phyloP scores from a whole-genome alignment of 441 rosid species.

The Melastoma candidum region DNA sequence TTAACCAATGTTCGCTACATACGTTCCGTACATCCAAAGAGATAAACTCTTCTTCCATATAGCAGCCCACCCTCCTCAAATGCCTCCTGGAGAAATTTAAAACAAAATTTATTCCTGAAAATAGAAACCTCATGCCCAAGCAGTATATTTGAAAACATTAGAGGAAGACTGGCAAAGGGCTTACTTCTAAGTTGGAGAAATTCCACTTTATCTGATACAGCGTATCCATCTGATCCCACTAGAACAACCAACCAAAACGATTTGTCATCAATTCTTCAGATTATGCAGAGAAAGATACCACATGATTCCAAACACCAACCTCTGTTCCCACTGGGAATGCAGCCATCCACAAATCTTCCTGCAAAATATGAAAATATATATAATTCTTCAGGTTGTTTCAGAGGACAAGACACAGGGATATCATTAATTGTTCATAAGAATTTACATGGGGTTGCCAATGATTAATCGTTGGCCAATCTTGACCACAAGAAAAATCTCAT shows the following conservation, averaged over 20 bases:
- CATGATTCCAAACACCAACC: constrained; percentile 34
- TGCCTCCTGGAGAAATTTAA: constrained; percentile 46
- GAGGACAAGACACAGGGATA: neutral
- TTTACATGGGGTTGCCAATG: no score
- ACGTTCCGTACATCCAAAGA: constrained; percentile 97
- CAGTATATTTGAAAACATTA: no score
- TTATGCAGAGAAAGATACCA: neutral
- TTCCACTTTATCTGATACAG: constrained; percentile 74
- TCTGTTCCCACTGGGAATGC: constrained; percentile 96
- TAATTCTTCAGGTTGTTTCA: neutral
- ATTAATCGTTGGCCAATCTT: no score
- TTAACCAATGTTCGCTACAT: constrained; percentile 21
- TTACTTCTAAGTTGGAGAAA: constrained; percentile 84
- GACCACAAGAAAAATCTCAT: no score
- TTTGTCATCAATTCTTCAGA: constrained; percentile 11
- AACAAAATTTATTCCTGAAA: constrained; percentile 5
- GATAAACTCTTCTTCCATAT: constrained; percentile 62
- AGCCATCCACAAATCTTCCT: constrained; percentile 93
- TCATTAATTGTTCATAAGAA: no score
- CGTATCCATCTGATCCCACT: constrained; percentile 91
- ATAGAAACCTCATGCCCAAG: neutral
- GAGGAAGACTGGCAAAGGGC: constrained; percentile 13
- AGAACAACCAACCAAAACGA: constrained; percentile 16
- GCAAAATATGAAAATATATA: constrained; percentile 6
- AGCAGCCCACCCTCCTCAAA: constrained; percentile 88